Base-by-base conservation (phyloP, 2,329 filamentous ascomycete genomes). In the Arachnomyces sp. region DNA sequence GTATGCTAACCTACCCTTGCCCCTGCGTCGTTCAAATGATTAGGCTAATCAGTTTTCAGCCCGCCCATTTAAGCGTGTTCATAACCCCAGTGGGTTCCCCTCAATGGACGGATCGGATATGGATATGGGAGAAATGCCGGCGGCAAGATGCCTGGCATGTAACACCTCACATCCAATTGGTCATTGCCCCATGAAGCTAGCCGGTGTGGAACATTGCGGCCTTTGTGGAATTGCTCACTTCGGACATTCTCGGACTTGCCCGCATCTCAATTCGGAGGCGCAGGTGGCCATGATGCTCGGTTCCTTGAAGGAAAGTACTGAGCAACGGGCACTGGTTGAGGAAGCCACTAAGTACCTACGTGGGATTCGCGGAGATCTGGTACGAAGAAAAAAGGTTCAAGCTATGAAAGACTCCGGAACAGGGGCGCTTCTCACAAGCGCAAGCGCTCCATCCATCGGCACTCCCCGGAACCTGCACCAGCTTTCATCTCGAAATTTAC, bases 251-350 rank as follows among this genome's bases (percentile, higher is more conserved):
- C 68, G 74, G 25, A 71, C 69, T 7, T 86, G 82, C 52, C 75
- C 79, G 11, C 75, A 80, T 53, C 68, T 86, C 38, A 67, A 66
- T 39, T 77, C 77, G 3, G 75, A 84, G 45, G 73, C 71, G 3
- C 74, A 85, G 52, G 68, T 87, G 12, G 69, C 73, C 39, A 63
- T 73, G 14, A 82, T 86, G 70, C 63, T 87, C 12, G 71, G 77
- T 40, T 72, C 75, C 0, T 58, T 87, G 15, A 77, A 77, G 50
- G 60, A 67, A 39, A 79, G 73, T 40, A 70, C 67, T 0, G 80
- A 84, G 52, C 64, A 70, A 8, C 63, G 62, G 17, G 65, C 73
- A 14, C 55, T 78, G 6, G 63, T 81, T 8, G 67, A 72, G 8
- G 54, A 67, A 18, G 78, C 78, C 2, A 68, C 63, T 31, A 73